phyloP scores from a whole-genome alignment of 1,284 basidiomycete genomes.

The Neonothopanus nambi region DNA sequence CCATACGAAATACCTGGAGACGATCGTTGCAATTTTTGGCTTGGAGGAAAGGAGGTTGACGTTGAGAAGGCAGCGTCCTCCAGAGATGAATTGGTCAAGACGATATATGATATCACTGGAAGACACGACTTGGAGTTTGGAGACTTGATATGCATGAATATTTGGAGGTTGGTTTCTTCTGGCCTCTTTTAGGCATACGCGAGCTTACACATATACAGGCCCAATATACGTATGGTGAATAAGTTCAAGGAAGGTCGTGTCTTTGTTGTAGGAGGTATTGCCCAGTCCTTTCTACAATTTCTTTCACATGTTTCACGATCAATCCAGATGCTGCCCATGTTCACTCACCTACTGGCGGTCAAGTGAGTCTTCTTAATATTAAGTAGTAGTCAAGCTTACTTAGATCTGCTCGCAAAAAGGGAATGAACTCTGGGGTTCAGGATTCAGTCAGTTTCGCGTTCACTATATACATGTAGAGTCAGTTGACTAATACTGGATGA shows the following conservation, averaged over 20 bases:
- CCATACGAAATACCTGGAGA: too few relatives aligned
- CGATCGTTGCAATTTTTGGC: conserved; percentile 24
- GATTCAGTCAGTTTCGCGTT: conserved; percentile 25
- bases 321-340: too few relatives aligned
- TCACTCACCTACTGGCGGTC: too few relatives aligned
- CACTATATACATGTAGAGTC: too few relatives aligned
- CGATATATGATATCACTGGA: conserved; percentile 24
- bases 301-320: too few relatives aligned
- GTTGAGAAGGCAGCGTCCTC: conserved; percentile 20
- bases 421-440: conserved; percentile 22
- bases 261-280: too few relatives aligned
- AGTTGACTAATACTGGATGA: neutral
- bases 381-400: neutral
- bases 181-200: neutral
- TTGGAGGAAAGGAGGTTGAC: conserved; percentile 22
- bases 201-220: too few relatives aligned
- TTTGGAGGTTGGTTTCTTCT: conserved; percentile 1
- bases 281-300: too few relatives aligned
- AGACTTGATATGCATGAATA: conserved; percentile 26
- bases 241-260: too few relatives aligned
- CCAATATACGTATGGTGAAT: too few relatives aligned
- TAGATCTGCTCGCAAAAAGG: conserved; percentile 4
- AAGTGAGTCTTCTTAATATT: neutral
- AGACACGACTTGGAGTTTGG: conserved; percentile 28
- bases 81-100: conserved; percentile 21